phyloP scores from a whole-genome alignment of 2,329 filamentous ascomycete species.

The Blumeria graminis region DNA sequence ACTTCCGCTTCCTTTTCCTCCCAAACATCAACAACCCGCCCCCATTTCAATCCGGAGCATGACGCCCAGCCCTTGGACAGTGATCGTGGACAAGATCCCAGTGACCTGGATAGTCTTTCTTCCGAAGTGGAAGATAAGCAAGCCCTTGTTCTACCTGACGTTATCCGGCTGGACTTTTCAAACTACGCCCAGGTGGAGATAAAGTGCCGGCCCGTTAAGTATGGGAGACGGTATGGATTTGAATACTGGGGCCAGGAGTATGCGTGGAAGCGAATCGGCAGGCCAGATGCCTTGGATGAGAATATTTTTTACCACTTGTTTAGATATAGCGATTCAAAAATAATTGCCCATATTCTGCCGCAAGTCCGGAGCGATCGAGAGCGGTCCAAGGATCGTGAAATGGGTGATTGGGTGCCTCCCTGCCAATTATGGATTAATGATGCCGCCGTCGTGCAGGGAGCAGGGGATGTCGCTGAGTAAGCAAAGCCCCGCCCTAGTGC shows the following conservation, averaged over 20 bases:
- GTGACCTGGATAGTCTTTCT: constrained; percentile 10
- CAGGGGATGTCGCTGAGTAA: constrained; percentile 73
- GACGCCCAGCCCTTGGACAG: constrained; percentile 21
- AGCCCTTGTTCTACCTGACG: constrained; percentile 36
- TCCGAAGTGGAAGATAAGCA: constrained; percentile 10
- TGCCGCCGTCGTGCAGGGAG: constrained; percentile 34
- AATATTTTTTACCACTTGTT: constrained; percentile 60
- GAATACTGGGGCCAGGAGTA: constrained; percentile 83
- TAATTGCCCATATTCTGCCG: constrained; percentile 67
- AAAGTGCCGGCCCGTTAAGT: constrained; percentile 38
- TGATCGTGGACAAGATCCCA: constrained; percentile 25
- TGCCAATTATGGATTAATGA: constrained; percentile 82
- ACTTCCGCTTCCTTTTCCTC: constrained; percentile 8
- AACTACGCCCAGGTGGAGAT: constrained; percentile 90
- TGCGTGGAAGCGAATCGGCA: constrained; percentile 52
- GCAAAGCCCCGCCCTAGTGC: constrained; percentile 14
- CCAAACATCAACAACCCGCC: constrained; percentile 1
- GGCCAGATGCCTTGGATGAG: constrained; percentile 37
- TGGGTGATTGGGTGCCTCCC: constrained; percentile 68
- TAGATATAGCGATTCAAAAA: constrained; percentile 33
- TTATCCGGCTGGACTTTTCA: constrained; percentile 77
- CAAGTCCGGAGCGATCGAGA: constrained; percentile 55
- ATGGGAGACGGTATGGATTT: constrained; percentile 62
- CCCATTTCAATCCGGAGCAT: too few relatives aligned
- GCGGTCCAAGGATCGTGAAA: constrained; percentile 20